Conservation (phyloP, 768 basidiomycete species). For the Suillus cothurnatus region DNA sequence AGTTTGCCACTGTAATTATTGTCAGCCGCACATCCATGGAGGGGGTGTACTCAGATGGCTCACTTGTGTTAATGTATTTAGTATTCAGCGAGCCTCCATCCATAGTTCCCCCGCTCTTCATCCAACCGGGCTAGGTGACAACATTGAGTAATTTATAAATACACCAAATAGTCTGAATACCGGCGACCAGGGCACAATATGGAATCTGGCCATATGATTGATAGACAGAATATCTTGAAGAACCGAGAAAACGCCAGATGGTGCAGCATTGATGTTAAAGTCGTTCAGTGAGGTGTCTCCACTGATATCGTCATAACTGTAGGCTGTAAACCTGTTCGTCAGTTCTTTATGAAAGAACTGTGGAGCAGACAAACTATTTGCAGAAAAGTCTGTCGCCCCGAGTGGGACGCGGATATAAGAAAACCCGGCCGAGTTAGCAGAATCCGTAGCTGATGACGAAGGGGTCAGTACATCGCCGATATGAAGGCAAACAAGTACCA, state of each 20-base stretch:
- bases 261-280: constrained; percentile 61
- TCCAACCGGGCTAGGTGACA: constrained; percentile 67
- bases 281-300: constrained; percentile 59
- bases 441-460: constrained; percentile 50
- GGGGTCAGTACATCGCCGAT: background rate
- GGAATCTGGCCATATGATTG: constrained; percentile 54
- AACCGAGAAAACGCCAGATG: constrained; percentile 63
- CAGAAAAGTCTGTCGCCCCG: constrained; percentile 76
- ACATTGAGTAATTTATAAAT: background rate
- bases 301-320: constrained; percentile 64
- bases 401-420: constrained; percentile 70
- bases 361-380: constrained; percentile 32
- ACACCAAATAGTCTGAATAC: constrained; percentile 40
- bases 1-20: constrained; percentile 57
- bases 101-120: constrained; percentile 71
- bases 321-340: constrained; percentile 39
- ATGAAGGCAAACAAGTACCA: constrained; percentile 13
- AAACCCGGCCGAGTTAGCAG: constrained; percentile 62
- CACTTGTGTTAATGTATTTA: constrained; percentile 50
- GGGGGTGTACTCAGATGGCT: constrained; percentile 20
- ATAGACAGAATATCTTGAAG: constrained; percentile 64
- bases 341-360: background rate
- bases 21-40: constrained; percentile 6
- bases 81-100: constrained; percentile 62
- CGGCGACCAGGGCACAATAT: constrained; percentile 75